Conservation (phyloP, 2,329 filamentous ascomycete genomes). For the Akanthomyces lecanii region DNA sequence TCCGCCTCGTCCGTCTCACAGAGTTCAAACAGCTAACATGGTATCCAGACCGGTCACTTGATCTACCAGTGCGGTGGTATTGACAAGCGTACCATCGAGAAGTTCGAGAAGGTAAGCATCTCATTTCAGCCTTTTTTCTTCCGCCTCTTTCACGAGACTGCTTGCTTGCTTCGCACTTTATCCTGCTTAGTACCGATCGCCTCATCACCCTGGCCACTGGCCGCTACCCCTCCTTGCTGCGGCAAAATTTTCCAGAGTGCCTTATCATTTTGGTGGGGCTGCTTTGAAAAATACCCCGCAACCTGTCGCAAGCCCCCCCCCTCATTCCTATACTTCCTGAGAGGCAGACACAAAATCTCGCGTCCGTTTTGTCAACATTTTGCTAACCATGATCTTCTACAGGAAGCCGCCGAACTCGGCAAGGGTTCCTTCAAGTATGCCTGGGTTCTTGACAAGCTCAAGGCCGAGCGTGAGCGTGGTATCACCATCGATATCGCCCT, state of each 20-base stretch:
- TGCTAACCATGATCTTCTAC: slow-evolving; percentile 26
- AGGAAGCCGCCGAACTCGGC: slow-evolving; percentile 98
- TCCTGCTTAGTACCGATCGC: slow-evolving; percentile 16
- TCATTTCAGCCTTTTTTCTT: slow-evolving; percentile 17
- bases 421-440: slow-evolving; percentile 99
- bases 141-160: background rate
- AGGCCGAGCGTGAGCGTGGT: slow-evolving; percentile 99
- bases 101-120: slow-evolving; percentile 96
- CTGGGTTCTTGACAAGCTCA: slow-evolving; percentile 99
- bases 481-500: slow-evolving; percentile 99
- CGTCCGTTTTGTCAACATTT: background rate
- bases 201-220: slow-evolving; percentile 22
- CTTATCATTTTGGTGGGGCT: slow-evolving; percentile 25
- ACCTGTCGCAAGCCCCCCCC: background rate
- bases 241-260: slow-evolving; percentile 22
- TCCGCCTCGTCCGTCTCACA: slow-evolving; percentile 16
- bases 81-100: slow-evolving; percentile 99
- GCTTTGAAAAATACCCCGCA: slow-evolving; percentile 17
- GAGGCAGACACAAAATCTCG: background rate
- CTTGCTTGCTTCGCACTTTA: slow-evolving; percentile 13
- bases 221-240: slow-evolving; percentile 20
- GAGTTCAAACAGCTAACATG: slow-evolving; percentile 24
- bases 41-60: slow-evolving; percentile 69
- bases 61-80: slow-evolving; percentile 99
- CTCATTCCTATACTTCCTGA: background rate